Percentiles rank a stretch among this genome's conserved stretches.
These are phyloP conservation scores for Fagopyrum homotropicum DNA, from an alignment of 148 eudicot species.

Conservation along the genomic window DNA sequence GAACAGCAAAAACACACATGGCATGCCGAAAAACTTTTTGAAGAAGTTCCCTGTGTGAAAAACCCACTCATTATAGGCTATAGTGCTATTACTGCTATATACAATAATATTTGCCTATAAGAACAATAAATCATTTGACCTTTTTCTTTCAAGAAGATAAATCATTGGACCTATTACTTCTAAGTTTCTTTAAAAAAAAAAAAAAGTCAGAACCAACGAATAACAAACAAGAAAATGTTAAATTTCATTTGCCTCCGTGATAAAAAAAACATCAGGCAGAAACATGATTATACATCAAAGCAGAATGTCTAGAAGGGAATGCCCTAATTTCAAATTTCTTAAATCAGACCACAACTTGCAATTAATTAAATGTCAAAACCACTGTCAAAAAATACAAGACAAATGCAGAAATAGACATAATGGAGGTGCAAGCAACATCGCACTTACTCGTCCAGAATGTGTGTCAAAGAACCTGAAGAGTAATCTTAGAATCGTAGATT, in stretches of 20 bases:
- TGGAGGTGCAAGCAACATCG: not conserved
- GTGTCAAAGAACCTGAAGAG: slow-evolving; percentile 89
- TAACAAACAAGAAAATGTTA: not conserved
- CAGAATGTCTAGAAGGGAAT: not conserved
- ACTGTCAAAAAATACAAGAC: not conserved
- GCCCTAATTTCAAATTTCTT: not conserved
- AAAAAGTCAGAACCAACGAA: not conserved
- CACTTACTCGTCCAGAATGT: slow-evolving; percentile 72
- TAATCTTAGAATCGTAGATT: slow-evolving; percentile 86
- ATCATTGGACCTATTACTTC: not conserved
- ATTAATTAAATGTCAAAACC: not conserved
- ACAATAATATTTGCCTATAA: not conserved
- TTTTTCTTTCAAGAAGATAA: not conserved
- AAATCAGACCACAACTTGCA: not conserved
- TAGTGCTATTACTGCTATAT: too few species aligned
- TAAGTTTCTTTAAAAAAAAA: not conserved
- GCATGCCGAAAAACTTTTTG: not conserved
- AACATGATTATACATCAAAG: not conserved
- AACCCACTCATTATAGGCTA: not conserved
- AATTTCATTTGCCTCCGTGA: not conserved
- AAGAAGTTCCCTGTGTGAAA: not conserved
- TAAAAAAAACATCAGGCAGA: not conserved
- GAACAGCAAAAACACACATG: not conserved
- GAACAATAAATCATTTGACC: not conserved
- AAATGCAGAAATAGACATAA: not conserved